A percentile compares a stretch with the other conserved stretches of the same genome.
Conservation (phyloP, 306 rosid species). For the Senna tora region DNA sequence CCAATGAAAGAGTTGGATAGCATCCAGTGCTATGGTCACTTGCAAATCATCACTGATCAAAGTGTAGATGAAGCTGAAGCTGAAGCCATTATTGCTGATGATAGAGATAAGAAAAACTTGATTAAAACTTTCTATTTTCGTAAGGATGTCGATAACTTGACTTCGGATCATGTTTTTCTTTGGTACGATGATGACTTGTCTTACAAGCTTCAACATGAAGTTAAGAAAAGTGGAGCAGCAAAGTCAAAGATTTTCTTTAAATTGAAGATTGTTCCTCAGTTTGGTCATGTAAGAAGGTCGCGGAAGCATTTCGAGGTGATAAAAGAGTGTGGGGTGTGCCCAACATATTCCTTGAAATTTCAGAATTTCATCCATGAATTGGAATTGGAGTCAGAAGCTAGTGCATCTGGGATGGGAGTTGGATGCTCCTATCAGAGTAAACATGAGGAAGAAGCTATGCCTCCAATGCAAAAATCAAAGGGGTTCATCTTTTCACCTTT, state of each 20-base stretch:
- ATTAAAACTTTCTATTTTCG: not conserved
- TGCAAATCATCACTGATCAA: not conserved
- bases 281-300: not conserved
- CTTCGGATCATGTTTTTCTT: not conserved
- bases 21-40: not conserved
- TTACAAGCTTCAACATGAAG: not conserved
- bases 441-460: not conserved
- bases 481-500: not conserved
- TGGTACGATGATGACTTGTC: not conserved
- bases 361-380: not conserved
- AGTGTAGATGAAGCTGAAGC: not conserved
- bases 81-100: too few relatives aligned
- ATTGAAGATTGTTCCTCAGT: not conserved
- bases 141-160: not conserved
- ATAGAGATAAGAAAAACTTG: not conserved
- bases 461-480: not conserved
- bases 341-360: not conserved
- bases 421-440: not conserved
- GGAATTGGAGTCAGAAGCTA: not conserved
- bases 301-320: not conserved
- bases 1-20: not conserved
- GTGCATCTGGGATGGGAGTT: not conserved
- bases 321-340: conserved; percentile 22
- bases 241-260: not conserved
- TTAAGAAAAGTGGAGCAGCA: not conserved